phyloP scores from a whole-genome alignment of 768 basidiomycete genomes.

The Trametes cubensis region DNA sequence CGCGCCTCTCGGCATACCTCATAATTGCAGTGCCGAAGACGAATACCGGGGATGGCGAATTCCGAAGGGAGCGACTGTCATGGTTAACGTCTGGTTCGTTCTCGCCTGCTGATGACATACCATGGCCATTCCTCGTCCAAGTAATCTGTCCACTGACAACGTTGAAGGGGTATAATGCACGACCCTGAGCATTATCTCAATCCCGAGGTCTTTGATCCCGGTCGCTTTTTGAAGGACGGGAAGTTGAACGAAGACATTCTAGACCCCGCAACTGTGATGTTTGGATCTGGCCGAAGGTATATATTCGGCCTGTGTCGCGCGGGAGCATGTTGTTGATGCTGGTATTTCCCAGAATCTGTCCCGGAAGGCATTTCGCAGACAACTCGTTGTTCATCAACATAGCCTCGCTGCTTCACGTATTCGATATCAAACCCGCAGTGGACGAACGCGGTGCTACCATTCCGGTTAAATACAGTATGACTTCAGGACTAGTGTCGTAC shows the following conservation, averaged over 20 bases:
- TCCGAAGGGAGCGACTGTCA: constrained; percentile 32
- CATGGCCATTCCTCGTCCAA: no score
- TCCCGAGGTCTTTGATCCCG: constrained; percentile 52
- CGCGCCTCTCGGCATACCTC: constrained; percentile 22
- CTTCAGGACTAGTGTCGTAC: constrained; percentile 16
- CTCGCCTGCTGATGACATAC: no score
- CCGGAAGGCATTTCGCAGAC: constrained; percentile 21
- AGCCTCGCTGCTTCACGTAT: constrained; percentile 19
- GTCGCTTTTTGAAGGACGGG: constrained; percentile 43
- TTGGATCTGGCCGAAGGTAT: constrained; percentile 32
- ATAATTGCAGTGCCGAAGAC: constrained; percentile 42
- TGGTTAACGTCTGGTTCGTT: constrained; percentile 24
- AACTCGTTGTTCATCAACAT: constrained; percentile 20
- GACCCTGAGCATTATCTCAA: constrained; percentile 49
- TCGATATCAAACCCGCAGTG: constrained; percentile 14
- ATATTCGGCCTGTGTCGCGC: not conserved
- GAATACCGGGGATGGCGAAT: constrained; percentile 44
- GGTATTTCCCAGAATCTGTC: constrained; percentile 15
- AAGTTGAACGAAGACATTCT: constrained; percentile 8
- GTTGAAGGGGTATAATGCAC: constrained; percentile 51
- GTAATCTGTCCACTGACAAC: not conserved
- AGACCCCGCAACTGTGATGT: constrained; percentile 22
- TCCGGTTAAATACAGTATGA: not conserved
- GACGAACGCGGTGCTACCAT: constrained; percentile 16
- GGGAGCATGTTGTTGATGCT: no score